Evolutionary conservation across 306 rosid genomes (phyloP), one percentile per base, ranked within the genome.

Genomic region (Cicer chorassanicum): DNA sequence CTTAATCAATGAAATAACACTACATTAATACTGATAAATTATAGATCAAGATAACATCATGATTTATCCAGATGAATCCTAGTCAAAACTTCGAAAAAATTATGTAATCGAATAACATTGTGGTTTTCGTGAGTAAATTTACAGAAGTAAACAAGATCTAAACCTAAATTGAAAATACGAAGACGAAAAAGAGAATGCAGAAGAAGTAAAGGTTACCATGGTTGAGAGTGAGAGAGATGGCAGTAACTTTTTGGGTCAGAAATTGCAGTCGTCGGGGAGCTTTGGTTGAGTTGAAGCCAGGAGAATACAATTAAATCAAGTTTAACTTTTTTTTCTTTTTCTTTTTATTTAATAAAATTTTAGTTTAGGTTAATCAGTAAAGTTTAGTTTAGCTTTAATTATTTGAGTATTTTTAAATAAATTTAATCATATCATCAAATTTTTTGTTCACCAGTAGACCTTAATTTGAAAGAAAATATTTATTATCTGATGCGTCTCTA

Each of bases 261-360:
- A 77, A 66, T 12, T 60, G 54, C 60, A 18, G 82, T 48, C 49
- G 69, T 63, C 70, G 55, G 6, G 21, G 53, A 46, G 53, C 6
- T 41, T n/a, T 7, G 69, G 65, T 54, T 41, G 57, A 70, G 48
- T n/a, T 50, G 18, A 14, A n/a, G 9, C 36, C 5, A 29, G 3
- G 36, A 29, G 36, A 29, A 29, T 29, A 29, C 36, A 29, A 29
- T 29, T 29, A 29, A 29, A 29, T 29, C 5, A 3, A 29, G 36
- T 29, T 29, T 29, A 29, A 29, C 0, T 5, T 29, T 29, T 29
- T 29, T 29, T 29, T 4, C 3, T 29, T 29, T 29, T 3, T 3
- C 3, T 29, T 4, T 21, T 21, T 1, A 19, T 16, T 16, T 16
- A 29, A 3, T 29, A 29, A 29, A 29, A 29, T 29, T 29, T 29